Percentiles rank a stretch among this genome's conserved stretches.
phyloP scores from a whole-genome alignment of 495 filamentous ascomycete species.

The Elaphomyces granulatus region DNA sequence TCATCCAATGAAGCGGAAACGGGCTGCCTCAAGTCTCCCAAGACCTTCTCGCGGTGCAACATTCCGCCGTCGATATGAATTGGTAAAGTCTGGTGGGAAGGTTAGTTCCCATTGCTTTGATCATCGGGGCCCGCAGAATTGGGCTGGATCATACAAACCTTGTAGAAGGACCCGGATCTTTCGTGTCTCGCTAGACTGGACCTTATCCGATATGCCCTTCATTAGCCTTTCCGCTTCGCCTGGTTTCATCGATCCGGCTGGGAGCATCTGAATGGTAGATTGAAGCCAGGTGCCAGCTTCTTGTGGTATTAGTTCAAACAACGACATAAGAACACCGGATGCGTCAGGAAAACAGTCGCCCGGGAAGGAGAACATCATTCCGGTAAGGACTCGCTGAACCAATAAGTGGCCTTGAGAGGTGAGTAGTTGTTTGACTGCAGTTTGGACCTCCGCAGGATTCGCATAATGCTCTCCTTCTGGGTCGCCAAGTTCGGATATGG shows the following conservation, averaged over 20 bases:
- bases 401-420: conserved; percentile 59
- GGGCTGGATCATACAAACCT: conserved; percentile 21
- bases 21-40: conserved; percentile 65
- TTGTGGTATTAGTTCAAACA: conserved; percentile 76
- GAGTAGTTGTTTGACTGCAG: conserved; percentile 58
- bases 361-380: conserved; percentile 98
- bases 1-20: conserved; percentile 68
- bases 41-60: conserved; percentile 87
- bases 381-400: conserved; percentile 73
- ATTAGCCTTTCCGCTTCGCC: conserved; percentile 50
- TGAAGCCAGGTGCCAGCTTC: conserved; percentile 69
- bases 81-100: conserved; percentile 61
- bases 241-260: conserved; percentile 59
- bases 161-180: conserved; percentile 77
- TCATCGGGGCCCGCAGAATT: background rate
- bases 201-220: conserved; percentile 47
- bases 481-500: conserved; percentile 49
- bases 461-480: conserved; percentile 29
- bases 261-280: conserved; percentile 67
- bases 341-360: conserved; percentile 89
- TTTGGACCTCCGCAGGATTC: conserved; percentile 48
- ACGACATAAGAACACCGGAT: conserved; percentile 71
- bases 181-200: conserved; percentile 57
- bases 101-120: background rate
- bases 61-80: conserved; percentile 80